Conservation (phyloP, 2,329 filamentous ascomycete genomes). For the Fusarium irregulare region DNA sequence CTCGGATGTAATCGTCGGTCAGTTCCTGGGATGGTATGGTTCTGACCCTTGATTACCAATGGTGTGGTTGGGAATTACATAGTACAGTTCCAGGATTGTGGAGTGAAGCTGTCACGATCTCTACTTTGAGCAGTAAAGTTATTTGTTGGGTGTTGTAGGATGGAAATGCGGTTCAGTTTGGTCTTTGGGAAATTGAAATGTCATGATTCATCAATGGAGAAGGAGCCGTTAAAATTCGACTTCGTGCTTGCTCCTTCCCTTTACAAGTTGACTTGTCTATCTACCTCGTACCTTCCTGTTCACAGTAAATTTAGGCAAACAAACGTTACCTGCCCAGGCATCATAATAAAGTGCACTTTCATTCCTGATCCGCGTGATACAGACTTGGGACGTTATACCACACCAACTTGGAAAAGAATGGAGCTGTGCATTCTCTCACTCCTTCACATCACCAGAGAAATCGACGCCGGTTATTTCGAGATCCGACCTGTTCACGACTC, state of each 20-base stretch:
- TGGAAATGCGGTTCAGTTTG: not conserved
- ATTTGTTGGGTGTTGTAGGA: slow-evolving; percentile 4
- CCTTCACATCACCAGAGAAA: slow-evolving; percentile 20
- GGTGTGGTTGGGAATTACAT: slow-evolving; percentile 6
- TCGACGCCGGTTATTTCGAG: slow-evolving; percentile 6
- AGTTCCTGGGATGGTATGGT: not conserved
- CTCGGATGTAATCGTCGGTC: not conserved
- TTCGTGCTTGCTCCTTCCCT: slow-evolving; percentile 9
- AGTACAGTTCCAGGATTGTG: not conserved
- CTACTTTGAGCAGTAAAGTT: not conserved
- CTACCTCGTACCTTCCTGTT: not conserved
- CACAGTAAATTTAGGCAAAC: not conserved
- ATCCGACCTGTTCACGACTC: slow-evolving; percentile 19
- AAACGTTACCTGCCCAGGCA: not conserved
- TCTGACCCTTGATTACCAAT: not conserved
- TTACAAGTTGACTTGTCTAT: slow-evolving; percentile 9
- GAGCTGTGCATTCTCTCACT: slow-evolving; percentile 18
- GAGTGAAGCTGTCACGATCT: slow-evolving; percentile 18
- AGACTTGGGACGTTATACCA: slow-evolving; percentile 9
- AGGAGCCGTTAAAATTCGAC: not conserved
- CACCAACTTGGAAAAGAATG: slow-evolving; percentile 7
- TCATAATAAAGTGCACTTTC: not conserved
- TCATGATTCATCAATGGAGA: not conserved
- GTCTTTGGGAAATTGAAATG: not conserved
- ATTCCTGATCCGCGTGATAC: slow-evolving; percentile 16